Percentiles rank a stretch among this genome's conserved stretches.
phyloP scores from a whole-genome alignment of 2,329 filamentous ascomycete genomes.

The Fonsecaea nubica region DNA sequence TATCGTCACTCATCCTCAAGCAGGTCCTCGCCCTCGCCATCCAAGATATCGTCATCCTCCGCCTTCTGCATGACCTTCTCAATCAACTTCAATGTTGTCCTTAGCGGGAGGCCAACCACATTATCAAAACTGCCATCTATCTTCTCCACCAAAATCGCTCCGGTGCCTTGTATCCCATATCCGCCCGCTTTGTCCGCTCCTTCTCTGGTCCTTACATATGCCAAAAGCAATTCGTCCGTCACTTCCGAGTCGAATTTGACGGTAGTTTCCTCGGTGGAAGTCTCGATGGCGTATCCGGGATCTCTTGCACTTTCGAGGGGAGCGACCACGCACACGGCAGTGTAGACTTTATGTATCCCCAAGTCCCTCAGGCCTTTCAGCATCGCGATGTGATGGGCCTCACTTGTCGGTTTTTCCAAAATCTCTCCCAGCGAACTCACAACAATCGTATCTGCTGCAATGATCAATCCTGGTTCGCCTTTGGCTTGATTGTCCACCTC shows the following conservation, averaged over 20 bases:
- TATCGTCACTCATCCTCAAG: constrained; percentile 45
- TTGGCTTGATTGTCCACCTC: constrained; percentile 62
- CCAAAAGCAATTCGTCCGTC: constrained; percentile 81
- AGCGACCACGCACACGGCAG: constrained; percentile 81
- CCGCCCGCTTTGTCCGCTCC: constrained; percentile 96
- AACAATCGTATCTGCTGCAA: constrained; percentile 90
- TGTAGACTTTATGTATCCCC: constrained; percentile 79
- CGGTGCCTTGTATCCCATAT: constrained; percentile 90
- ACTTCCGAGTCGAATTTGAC: constrained; percentile 81
- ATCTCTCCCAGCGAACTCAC: constrained; percentile 77
- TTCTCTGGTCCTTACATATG: constrained; percentile 74
- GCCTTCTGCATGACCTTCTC: constrained; percentile 85
- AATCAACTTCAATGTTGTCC: constrained; percentile 77
- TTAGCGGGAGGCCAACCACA: constrained; percentile 86
- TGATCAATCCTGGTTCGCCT: constrained; percentile 80
- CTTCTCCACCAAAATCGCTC: constrained; percentile 82
- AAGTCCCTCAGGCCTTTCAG: constrained; percentile 80
- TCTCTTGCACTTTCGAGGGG: constrained; percentile 79
- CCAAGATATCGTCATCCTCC: constrained; percentile 65
- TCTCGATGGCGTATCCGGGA: constrained; percentile 84
- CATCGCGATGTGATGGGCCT: constrained; percentile 83
- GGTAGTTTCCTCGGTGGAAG: constrained; percentile 84
- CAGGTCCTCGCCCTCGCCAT: constrained; percentile 48
- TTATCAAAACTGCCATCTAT: constrained; percentile 93
- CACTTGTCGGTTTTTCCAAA: constrained; percentile 86